Evolutionary conservation across 495 filamentous ascomycete species (phyloP).

Genomic region (Penicillium coffeae): DNA sequence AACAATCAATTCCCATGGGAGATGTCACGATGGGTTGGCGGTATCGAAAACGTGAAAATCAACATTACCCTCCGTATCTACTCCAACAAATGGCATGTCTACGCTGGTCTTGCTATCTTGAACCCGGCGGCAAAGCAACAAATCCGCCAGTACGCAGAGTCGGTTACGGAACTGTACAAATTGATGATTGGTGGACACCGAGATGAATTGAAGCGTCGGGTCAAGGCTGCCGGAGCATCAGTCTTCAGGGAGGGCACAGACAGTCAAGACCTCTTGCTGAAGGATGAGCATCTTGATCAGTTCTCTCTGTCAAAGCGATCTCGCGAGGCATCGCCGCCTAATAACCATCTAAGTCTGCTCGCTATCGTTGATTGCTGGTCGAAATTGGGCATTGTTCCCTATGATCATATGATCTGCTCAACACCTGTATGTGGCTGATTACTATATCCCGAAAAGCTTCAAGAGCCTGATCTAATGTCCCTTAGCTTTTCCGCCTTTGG

Average conservation of each 20-base stretch:
- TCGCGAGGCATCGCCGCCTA: constrained; percentile 63
- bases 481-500: constrained; percentile 89
- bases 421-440: constrained; percentile 77
- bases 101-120: constrained; percentile 93
- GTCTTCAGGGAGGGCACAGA: constrained; percentile 65
- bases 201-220: constrained; percentile 73
- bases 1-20: constrained; percentile 97
- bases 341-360: constrained; percentile 88
- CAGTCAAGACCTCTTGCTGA: constrained; percentile 65
- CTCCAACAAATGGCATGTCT: constrained; percentile 98
- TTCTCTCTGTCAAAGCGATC: constrained; percentile 71
- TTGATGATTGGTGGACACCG: constrained; percentile 84
- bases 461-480: constrained; percentile 13
- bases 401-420: constrained; percentile 99
- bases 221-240: constrained; percentile 70
- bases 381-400: constrained; percentile 85
- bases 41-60: constrained; percentile 99
- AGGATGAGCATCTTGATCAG: constrained; percentile 79
- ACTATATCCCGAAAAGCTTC: no score
- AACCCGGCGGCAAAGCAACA: constrained; percentile 89
- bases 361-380: constrained; percentile 99
- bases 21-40: constrained; percentile 83
- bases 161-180: constrained; percentile 92
- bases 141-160: constrained; percentile 88
- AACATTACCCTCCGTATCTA: constrained; percentile 97